Base-by-base conservation (phyloP, 2,329 filamentous ascomycete species). In the Epichloe sylvatica region DNA sequence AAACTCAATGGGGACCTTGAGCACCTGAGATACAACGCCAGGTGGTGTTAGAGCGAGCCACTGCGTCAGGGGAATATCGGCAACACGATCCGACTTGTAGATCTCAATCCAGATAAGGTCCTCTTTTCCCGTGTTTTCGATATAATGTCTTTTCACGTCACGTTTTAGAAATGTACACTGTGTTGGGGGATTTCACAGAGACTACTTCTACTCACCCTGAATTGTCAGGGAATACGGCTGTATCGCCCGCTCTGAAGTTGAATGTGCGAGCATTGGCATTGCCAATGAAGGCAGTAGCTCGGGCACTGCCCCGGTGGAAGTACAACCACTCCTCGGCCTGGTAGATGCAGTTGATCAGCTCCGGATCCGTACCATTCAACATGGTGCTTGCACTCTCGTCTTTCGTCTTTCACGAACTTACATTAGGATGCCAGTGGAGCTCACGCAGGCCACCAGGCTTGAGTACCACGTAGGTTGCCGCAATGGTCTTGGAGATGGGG, bases 281-380 rank as follows among this genome's bases (percentile, higher is more conserved):
- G 6, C 80, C 81, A 45, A 78, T 77, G 60, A 83, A 85, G 3
- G 83, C 76, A 0, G 80, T 84, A 0, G 80, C 81, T 25, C 76
- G 74, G 0, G 68, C 81, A 70, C 64, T 23, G 81, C 82, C 82
- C 52, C 75, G 68, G 60, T 83, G 78, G 67, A 86, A 85, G 64
- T 84, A 85, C 2, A 85, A 64, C 81, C 82, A 85, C 61, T 85
- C 81, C 56, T 84, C 78, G 5, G 78, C 77, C 76, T 81, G 51
- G 17, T 17, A 17, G 17, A 34, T 5, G 12, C 12, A 17, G 3
- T 8, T 8, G 33, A n/a, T 21, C 21, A 21, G n/a, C 23, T 43
- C 19, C 15, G 12, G 23, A 30, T 25, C 41, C 25, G 4, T 30
- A 2, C 25, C 25, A 30, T 30, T 30, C 25, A 30, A 30, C 25